These are phyloP conservation scores for Zymoseptoria pseudotritici DNA, from an alignment of 2,329 filamentous ascomycete genomes.

Conservation along the genomic window DNA sequence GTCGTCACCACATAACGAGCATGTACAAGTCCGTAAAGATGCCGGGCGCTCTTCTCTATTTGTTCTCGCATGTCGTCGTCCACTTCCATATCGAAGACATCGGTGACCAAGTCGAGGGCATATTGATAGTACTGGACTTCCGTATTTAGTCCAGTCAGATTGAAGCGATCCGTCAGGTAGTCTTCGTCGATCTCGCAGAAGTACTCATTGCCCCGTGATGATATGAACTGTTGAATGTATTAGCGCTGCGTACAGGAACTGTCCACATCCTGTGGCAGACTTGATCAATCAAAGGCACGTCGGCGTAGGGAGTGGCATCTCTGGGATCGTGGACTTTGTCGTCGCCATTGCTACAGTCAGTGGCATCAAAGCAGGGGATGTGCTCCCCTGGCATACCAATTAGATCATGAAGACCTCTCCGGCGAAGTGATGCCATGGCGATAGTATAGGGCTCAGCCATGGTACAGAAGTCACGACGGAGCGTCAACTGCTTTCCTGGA, in stretches of 20 bases:
- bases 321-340: neutral
- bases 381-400: neutral
- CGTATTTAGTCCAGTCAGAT: conserved; percentile 90
- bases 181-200: conserved; percentile 99
- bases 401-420: neutral
- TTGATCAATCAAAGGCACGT: neutral
- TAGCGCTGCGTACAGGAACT: conserved; percentile 4
- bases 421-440: neutral
- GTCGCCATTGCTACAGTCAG: neutral
- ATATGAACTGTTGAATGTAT: conserved; percentile 72
- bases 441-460: neutral
- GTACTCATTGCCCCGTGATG: conserved; percentile 94
- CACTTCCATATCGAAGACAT: conserved; percentile 97
- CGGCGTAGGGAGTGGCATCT: neutral
- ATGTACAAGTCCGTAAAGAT: conserved; percentile 92
- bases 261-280: neutral
- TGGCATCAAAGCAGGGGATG: neutral
- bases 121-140: conserved; percentile 99
- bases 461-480: neutral
- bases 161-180: conserved; percentile 96
- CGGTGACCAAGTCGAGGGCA: conserved; percentile 91
- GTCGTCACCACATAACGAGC: conserved; percentile 96
- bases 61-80: conserved; percentile 97
- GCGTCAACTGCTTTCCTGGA: neutral
- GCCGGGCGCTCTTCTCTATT: conserved; percentile 93